phyloP scores from a whole-genome alignment of 306 rosid species.

The Prunus fruticosa region DNA sequence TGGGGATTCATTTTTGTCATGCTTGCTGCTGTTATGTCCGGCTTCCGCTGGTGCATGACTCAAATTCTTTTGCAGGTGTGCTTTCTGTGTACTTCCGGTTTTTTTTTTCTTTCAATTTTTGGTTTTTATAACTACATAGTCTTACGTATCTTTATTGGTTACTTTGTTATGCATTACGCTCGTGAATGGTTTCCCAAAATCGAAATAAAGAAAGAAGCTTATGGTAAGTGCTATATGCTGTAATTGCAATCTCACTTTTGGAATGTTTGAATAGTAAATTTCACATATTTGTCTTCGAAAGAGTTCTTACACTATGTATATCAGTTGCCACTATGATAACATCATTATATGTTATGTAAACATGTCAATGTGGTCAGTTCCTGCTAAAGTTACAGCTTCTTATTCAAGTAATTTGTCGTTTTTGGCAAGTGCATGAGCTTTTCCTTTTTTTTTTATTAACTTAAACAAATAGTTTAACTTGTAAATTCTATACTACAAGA shows the following conservation, averaged over 20 bases:
- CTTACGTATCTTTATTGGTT: constrained; percentile 36
- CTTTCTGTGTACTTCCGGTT: constrained; percentile 20
- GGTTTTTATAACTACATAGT: constrained; percentile 17
- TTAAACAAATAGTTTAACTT: not conserved
- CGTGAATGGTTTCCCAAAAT: constrained; percentile 31
- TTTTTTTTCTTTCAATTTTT: not conserved
- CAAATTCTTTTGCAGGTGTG: constrained; percentile 94
- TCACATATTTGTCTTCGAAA: not conserved
- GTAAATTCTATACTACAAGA: not conserved
- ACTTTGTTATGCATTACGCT: constrained; percentile 35
- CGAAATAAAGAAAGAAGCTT: constrained; percentile 78
- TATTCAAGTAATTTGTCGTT: not conserved
- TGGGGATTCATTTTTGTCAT: constrained; percentile 88
- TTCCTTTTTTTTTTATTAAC: not conserved
- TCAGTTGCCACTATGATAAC: not conserved
- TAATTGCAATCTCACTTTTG: constrained; percentile 13
- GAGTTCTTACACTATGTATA: not conserved
- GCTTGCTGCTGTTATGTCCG: constrained; percentile 99
- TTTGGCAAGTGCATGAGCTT: not conserved
- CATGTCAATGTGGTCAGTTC: not conserved
- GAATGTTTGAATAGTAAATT: not conserved
- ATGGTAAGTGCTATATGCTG: constrained; percentile 59
- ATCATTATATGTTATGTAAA: not conserved
- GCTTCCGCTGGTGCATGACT: constrained; percentile 98
- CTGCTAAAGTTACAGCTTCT: not conserved